Evolutionary conservation across 805 yeast species (phyloP), one percentile per base, ranked within the genome.

Genomic region (Scheffersomyces amazonensis): DNA sequence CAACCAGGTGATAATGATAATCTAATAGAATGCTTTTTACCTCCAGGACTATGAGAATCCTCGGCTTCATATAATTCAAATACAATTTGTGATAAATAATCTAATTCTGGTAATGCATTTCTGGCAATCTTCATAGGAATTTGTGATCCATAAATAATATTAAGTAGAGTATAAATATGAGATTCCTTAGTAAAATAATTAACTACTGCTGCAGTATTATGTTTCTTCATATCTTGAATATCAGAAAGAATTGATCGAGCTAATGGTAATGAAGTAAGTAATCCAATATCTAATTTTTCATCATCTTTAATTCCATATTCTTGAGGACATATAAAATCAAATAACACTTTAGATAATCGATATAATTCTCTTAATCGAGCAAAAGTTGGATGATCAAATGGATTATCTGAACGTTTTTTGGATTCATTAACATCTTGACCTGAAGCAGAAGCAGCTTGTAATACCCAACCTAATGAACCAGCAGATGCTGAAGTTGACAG

Each of bases 241-340:
- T 93, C 98, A 23, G 73, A 68, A 35, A 93, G 60, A 28, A 93
- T 84, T 62, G 88, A 95, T 58, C 81, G 86, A 1, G 96, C 95
- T 50, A 93, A 73, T 2, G 99, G 99, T 52, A 93, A 73, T 2
- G 96, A 87, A 0, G 99, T 93, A 50, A 93, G 69, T 40, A 93
- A 69, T 4, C 99, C 99, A 65, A 93, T 93, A 58, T 93, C 99
- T 43, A 93, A 74, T 57, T 93, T 93, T 61, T 93, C 99, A 52
- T 84, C 83, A 54, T 89, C 96, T 47, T 90, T 88, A 50, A 93
- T 93, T 46, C 99, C 99, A 58, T 93, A 93, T 58, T 93, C 99
- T 61, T 93, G 98, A 8, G 99, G 99, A 63, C 98, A 93, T 34
- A 93, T 89, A 56, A 91, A 93, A 63, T 93, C 99, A 66, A 93